phyloP scores from a whole-genome alignment of 306 rosid species.

The Abrus pulchellus region DNA sequence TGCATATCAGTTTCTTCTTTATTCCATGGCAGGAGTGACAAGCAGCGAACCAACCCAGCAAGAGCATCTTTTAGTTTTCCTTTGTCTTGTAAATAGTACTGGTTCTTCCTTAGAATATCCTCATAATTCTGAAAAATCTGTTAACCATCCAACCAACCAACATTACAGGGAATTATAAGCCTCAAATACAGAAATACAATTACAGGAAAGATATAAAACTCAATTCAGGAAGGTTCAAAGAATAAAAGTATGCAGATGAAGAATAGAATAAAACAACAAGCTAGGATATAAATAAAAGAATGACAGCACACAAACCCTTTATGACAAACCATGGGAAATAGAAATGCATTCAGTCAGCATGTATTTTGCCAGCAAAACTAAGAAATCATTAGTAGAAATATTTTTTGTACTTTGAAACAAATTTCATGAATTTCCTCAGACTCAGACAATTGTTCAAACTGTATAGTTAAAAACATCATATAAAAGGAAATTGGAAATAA shows the following conservation, averaged over 20 bases:
- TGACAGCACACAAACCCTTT: conserved; percentile 3
- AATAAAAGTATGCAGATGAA: conserved; percentile 18
- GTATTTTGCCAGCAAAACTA: conserved; percentile 21
- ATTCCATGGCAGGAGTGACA: conserved; percentile 84
- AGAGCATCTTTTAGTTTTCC: conserved; percentile 76
- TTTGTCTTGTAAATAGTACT: conserved; percentile 72
- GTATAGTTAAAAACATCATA: conserved; percentile 1
- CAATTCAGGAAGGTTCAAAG: conserved; percentile 7
- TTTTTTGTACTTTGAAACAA: conserved; percentile 25
- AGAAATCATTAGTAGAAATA: neutral
- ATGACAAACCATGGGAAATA: conserved; percentile 12
- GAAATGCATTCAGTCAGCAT: conserved; percentile 23
- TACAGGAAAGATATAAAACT: conserved; percentile 16
- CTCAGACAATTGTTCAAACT: neutral
- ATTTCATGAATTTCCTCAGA: neutral
- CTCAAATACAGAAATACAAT: conserved; percentile 28
- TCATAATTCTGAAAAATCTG: conserved; percentile 87
- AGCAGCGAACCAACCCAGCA: conserved; percentile 79
- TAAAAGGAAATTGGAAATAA: neutral
- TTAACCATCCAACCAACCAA: conserved; percentile 49
- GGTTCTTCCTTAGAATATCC: conserved; percentile 77
- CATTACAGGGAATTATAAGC: conserved; percentile 32
- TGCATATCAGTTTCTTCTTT: conserved; percentile 60
- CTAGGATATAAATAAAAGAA: conserved; percentile 13
- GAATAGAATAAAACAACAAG: conserved; percentile 24